Percentiles rank a stretch among this genome's conserved stretches.
Conservation (phyloP, 2,329 filamentous ascomycete genomes). For the Cryphonectria naterciae region DNA sequence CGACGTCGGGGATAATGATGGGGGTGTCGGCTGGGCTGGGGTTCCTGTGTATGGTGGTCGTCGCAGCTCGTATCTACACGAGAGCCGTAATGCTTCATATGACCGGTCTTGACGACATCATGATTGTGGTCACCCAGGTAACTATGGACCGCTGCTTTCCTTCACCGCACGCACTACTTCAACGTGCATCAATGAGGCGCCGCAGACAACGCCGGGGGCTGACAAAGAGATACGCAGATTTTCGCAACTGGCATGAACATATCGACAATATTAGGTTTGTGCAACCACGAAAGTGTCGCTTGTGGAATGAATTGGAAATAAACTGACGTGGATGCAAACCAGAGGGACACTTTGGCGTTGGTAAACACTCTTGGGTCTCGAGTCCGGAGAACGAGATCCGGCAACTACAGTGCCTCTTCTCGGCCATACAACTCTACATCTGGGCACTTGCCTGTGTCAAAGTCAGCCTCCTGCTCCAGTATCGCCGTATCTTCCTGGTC, state of each 20-base stretch:
- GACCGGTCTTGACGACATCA: slow-evolving; percentile 20
- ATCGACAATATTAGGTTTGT: slow-evolving; percentile 20
- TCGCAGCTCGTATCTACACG: slow-evolving; percentile 23
- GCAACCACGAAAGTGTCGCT: neutral
- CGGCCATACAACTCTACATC: slow-evolving; percentile 35
- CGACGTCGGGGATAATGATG: slow-evolving; percentile 19
- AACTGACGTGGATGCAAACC: neutral
- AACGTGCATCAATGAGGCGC: neutral
- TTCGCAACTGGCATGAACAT: slow-evolving; percentile 20
- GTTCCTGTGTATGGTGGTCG: slow-evolving; percentile 6
- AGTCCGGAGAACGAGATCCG: slow-evolving; percentile 8
- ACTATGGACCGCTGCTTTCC: neutral
- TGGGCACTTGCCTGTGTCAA: slow-evolving; percentile 40
- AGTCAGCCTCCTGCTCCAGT: slow-evolving; percentile 40
- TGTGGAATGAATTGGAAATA: neutral
- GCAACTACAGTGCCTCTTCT: slow-evolving; percentile 22
- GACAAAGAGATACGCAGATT: slow-evolving; percentile 5
- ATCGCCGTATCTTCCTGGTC: slow-evolving; percentile 39
- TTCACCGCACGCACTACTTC: too few species aligned
- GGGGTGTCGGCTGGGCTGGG: slow-evolving; percentile 14
- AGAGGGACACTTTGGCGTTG: slow-evolving; percentile 19
- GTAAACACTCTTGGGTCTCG: slow-evolving; percentile 21
- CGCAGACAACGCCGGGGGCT: neutral
- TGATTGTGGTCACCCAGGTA: slow-evolving; percentile 24
- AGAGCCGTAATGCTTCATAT: slow-evolving; percentile 19